phyloP scores from a whole-genome alignment of 306 rosid species.

The Prunus kanzakura region DNA sequence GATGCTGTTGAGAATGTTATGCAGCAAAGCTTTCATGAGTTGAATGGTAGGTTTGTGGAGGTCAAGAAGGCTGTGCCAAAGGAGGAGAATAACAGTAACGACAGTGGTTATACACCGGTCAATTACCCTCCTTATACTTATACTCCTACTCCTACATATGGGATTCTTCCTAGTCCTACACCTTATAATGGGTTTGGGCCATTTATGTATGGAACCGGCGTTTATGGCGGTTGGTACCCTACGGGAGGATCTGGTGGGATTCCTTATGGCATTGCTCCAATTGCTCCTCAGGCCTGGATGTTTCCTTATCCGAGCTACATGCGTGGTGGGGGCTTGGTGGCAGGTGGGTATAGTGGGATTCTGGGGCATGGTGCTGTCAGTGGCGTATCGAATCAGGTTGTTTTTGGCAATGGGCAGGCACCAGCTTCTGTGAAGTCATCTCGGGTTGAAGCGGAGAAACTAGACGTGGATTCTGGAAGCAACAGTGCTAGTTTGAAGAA shows the following conservation, averaged over 20 bases:
- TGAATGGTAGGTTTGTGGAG: constrained; percentile 76
- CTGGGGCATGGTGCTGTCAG: constrained; percentile 27
- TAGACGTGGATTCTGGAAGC: constrained; percentile 29
- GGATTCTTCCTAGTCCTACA: constrained; percentile 29
- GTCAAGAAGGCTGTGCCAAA: constrained; percentile 90
- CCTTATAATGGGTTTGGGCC: constrained; percentile 38
- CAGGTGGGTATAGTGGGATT: constrained; percentile 33
- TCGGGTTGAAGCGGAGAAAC: constrained; percentile 29
- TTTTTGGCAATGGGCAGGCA: constrained; percentile 28
- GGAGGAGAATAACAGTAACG: constrained; percentile 40
- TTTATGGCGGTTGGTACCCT: constrained; percentile 56
- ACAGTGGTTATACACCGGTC: constrained; percentile 25
- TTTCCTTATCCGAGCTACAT: constrained; percentile 40
- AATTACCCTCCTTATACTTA: constrained; percentile 18
- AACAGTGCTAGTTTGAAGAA: constrained; percentile 34
- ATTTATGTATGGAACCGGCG: constrained; percentile 33
- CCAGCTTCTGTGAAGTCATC: constrained; percentile 27
- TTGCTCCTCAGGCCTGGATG: constrained; percentile 36
- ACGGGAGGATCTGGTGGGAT: constrained; percentile 42
- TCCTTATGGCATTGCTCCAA: constrained; percentile 45
- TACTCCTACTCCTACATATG: constrained; percentile 29
- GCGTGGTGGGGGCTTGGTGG: constrained; percentile 35
- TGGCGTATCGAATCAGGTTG: constrained; percentile 34
- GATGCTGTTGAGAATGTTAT: constrained; percentile 65
- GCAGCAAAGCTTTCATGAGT: constrained; percentile 58